Base-by-base conservation (phyloP, 345 rosid species). In the Sisymbrium altissimum region DNA sequence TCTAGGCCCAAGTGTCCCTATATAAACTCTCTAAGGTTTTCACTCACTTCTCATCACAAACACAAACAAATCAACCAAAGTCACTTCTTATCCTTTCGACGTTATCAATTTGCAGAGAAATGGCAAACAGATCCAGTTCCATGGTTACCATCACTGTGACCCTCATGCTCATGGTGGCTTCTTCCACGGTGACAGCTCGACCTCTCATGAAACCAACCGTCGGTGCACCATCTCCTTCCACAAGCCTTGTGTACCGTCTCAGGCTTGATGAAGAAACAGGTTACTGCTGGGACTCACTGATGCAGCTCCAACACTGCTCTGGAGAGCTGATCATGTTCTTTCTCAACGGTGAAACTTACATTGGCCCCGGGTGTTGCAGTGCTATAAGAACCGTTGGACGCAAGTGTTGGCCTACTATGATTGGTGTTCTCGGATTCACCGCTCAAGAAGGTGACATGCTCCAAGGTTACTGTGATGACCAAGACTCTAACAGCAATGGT, bases 321-420 rank as follows among this genome's bases (percentile, higher is more conserved):
- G 96, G 91, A 0, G 97, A 88, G 81, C 70, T 92, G 3, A 66
- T 87, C 38, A n/a, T 85, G 46, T 92, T 92, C 78, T 92, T 92
- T 70, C 78, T 90, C 61, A 85, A 88, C 15, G 95, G 95, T 4
- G 96, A 92, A 76, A 83, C 90, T 5, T 77, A 84, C 45, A 17
- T 88, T 8, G 98, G 97, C 1, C 75, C 70, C 0, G 57, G 82
- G 12, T 93, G 97, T 27, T 90, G 98, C 70, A 54, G 64, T 5
- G 98, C 93, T 14, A 84, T 93, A 19, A 77, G 80, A 32, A 83
- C 76, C 10, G 70, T 93, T 44, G 69, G 81, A 33, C 62, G 64
- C 0, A 80, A 79, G 6, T 88, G 97, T 70, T 89, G 93, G 97
- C 90, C 93, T 29, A 74, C 77, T 56, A 71, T 90, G 86, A 79